Conservation (phyloP, 768 basidiomycete species). For the Leucocoprinus leucothites region DNA sequence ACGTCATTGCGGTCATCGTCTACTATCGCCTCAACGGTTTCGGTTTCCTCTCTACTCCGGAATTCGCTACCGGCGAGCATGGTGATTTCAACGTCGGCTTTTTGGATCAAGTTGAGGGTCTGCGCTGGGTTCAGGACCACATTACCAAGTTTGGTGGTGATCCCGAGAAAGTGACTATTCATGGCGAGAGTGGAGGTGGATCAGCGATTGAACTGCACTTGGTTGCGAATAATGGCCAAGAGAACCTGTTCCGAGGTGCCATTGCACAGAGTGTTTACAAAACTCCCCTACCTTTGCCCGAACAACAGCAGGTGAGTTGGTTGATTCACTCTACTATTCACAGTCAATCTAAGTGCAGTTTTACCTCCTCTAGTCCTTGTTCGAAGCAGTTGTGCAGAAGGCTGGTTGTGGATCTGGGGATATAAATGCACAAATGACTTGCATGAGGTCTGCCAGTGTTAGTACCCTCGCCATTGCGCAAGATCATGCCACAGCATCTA, state of each 20-base stretch:
- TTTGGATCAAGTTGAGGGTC: constrained; percentile 52
- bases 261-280: constrained; percentile 52
- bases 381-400: constrained; percentile 44
- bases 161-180: constrained; percentile 45
- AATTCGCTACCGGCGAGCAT: constrained; percentile 32
- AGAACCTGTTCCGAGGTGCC: no score
- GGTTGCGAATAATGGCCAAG: no score
- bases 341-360: neutral
- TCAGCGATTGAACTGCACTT: no score
- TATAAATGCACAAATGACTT: constrained; percentile 34
- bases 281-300: constrained; percentile 42
- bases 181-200: no score
- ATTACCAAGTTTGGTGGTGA: constrained; percentile 65
- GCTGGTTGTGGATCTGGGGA: constrained; percentile 47
- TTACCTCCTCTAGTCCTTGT: constrained; percentile 37
- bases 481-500: constrained; percentile 39
- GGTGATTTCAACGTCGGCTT: constrained; percentile 55
- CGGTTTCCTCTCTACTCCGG: constrained; percentile 57
- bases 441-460: constrained; percentile 49
- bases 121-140: constrained; percentile 65
- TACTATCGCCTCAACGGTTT: constrained; percentile 64
- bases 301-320: constrained; percentile 44
- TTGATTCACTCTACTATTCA: neutral
- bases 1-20: constrained; percentile 60
- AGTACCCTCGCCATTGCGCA: constrained; percentile 53